phyloP scores from a whole-genome alignment of 148 eudicot species.

The Rhododendron molle region DNA sequence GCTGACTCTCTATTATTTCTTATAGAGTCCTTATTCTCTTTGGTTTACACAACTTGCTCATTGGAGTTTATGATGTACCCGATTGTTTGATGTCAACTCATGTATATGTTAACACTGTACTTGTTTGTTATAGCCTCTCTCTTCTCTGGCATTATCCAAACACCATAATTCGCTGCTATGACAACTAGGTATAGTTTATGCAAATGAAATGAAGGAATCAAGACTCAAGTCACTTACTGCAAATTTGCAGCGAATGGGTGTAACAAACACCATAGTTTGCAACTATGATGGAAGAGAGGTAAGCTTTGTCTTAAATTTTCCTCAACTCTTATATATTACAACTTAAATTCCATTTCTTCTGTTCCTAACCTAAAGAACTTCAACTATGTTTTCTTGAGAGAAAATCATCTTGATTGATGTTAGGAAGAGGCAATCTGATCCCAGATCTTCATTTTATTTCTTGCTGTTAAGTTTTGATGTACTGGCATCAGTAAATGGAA shows the following conservation, averaged over 20 bases:
- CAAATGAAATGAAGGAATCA: constrained; percentile 88
- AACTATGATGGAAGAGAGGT: constrained; percentile 98
- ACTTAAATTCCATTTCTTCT: background rate
- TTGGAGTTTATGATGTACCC: background rate
- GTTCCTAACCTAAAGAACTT: background rate
- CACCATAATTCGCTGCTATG: background rate
- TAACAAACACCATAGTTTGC: constrained; percentile 80
- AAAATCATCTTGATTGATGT: background rate
- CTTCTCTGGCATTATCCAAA: background rate
- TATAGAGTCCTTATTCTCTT: background rate
- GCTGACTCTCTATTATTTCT: background rate
- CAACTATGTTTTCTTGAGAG: background rate
- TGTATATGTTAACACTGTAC: background rate
- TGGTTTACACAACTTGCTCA: background rate
- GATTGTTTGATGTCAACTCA: background rate
- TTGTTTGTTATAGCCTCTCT: background rate
- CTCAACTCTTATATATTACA: background rate
- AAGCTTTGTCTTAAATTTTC: constrained; percentile 9
- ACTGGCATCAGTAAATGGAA: background rate
- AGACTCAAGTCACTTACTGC: constrained; percentile 88
- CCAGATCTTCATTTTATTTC: background rate
- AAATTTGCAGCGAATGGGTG: constrained; percentile 91
- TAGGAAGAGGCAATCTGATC: background rate
- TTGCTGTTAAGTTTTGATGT: background rate
- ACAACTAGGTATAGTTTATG: constrained; percentile 62